Percentiles rank a stretch among this genome's conserved stretches.
phyloP scores from a whole-genome alignment of 208 protist species.

The Acanthamoeba castellanii region DNA sequence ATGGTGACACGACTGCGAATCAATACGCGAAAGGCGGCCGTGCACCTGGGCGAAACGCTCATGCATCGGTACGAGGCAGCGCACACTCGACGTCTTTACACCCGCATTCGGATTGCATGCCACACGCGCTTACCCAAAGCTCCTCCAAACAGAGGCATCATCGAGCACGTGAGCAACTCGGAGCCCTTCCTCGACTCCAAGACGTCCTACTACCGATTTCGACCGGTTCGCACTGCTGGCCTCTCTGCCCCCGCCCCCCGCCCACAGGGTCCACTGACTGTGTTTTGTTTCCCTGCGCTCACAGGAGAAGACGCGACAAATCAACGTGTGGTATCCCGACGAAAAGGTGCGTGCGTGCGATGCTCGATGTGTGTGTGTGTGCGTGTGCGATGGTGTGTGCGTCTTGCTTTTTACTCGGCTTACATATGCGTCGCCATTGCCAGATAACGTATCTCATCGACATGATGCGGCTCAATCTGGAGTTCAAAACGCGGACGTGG shows the following conservation, averaged over 20 bases:
- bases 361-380: neutral
- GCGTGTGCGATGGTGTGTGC: too few species aligned
- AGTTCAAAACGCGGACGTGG: slow-evolving; percentile 34
- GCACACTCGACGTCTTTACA: neutral
- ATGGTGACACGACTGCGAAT: slow-evolving; percentile 41
- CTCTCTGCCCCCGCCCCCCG: neutral
- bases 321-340: slow-evolving; percentile 37
- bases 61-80: neutral
- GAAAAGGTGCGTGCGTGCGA: slow-evolving; percentile 1
- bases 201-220: slow-evolving; percentile 35
- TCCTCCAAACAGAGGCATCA: neutral
- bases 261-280: neutral
- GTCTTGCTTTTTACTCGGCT: too few species aligned
- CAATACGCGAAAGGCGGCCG: slow-evolving; percentile 3
- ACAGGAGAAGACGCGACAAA: slow-evolving; percentile 28
- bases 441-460: slow-evolving; percentile 62
- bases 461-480: slow-evolving; percentile 53
- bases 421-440: neutral
- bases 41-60: slow-evolving; percentile 51
- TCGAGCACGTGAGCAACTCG: slow-evolving; percentile 38
- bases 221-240: neutral
- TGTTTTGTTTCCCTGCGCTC: too few species aligned
- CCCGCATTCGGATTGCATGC: neutral
- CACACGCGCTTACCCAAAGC: neutral
- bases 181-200: slow-evolving; percentile 57